phyloP scores from a whole-genome alignment of 2,329 filamentous ascomycete genomes.

The Iodosphaeria phyllophila region DNA sequence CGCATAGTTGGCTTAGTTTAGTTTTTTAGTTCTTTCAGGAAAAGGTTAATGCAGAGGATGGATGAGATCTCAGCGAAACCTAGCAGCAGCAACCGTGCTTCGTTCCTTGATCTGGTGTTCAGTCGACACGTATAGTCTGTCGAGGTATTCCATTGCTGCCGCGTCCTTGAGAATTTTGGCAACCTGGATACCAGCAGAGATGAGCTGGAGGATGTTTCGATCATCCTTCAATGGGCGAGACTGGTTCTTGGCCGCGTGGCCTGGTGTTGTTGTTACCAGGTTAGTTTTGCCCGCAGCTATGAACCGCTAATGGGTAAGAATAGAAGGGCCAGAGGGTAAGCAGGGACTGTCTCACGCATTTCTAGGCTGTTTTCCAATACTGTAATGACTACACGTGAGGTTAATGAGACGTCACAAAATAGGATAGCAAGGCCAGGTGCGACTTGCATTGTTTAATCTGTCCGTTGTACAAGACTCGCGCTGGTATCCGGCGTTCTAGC shows the following conservation, averaged over 20 bases:
- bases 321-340: neutral
- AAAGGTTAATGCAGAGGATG: no score
- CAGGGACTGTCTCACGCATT: constrained; percentile 32
- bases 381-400: no score
- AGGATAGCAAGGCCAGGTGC: no score
- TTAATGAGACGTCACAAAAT: no score
- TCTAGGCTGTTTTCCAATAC: constrained; percentile 77
- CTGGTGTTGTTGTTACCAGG: constrained; percentile 17
- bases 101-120: constrained; percentile 63
- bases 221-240: constrained; percentile 73
- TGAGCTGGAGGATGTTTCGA: constrained; percentile 71
- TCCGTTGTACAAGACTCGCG: constrained; percentile 68
- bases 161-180: constrained; percentile 76
- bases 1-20: no score
- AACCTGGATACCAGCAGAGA: constrained; percentile 74
- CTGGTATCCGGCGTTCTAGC: constrained; percentile 42
- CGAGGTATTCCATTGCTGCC: constrained; percentile 64
- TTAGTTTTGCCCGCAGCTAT: no score
- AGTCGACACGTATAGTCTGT: constrained; percentile 65
- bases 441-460: constrained; percentile 88
- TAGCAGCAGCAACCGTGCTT: constrained; percentile 20
- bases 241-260: constrained; percentile 70
- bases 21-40: no score
- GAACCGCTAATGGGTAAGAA: no score
- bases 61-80: constrained; percentile 18